Percentiles rank a stretch among this genome's conserved stretches.
These are phyloP conservation scores for Mycena leptocephala DNA, from an alignment of 768 basidiomycete genomes.

Conservation along the genomic window DNA sequence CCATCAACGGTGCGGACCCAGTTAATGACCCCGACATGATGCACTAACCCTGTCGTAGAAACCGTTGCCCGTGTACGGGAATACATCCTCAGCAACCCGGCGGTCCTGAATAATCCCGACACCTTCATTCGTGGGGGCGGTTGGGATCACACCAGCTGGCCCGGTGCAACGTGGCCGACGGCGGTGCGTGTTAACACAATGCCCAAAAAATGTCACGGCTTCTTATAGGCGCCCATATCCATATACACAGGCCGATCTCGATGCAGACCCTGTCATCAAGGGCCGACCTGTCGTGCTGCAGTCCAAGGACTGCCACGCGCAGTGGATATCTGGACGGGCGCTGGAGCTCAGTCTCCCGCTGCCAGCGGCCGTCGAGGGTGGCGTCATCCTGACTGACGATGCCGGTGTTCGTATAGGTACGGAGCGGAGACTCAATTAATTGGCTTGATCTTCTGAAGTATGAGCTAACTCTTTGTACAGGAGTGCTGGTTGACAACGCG, in stretches of 20 bases:
- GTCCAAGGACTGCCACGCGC: constrained; percentile 89
- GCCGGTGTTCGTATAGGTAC: constrained; percentile 71
- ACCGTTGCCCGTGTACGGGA: constrained; percentile 72
- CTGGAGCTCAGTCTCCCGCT: constrained; percentile 75
- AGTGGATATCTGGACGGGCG: constrained; percentile 87
- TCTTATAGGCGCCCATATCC: too few species aligned
- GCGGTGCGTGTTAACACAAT: constrained; percentile 63
- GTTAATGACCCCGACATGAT: background rate
- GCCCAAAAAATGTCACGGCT: too few species aligned
- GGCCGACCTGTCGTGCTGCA: constrained; percentile 81
- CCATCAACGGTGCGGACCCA: constrained; percentile 64
- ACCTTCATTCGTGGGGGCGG: constrained; percentile 90
- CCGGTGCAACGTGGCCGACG: constrained; percentile 74
- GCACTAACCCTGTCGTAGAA: background rate
- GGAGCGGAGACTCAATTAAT: background rate
- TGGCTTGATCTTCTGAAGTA: background rate
- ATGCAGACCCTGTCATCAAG: constrained; percentile 75
- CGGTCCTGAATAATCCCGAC: constrained; percentile 65
- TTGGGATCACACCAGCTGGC: constrained; percentile 94
- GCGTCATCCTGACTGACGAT: constrained; percentile 64
- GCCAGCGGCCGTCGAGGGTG: constrained; percentile 77
- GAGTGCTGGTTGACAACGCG: constrained; percentile 91
- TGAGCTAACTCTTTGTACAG: constrained; percentile 56
- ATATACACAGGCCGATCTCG: constrained; percentile 87
- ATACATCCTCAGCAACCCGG: constrained; percentile 73